Conservation (phyloP, 805 yeast genomes). For the Limtongozyma cylindracea region DNA sequence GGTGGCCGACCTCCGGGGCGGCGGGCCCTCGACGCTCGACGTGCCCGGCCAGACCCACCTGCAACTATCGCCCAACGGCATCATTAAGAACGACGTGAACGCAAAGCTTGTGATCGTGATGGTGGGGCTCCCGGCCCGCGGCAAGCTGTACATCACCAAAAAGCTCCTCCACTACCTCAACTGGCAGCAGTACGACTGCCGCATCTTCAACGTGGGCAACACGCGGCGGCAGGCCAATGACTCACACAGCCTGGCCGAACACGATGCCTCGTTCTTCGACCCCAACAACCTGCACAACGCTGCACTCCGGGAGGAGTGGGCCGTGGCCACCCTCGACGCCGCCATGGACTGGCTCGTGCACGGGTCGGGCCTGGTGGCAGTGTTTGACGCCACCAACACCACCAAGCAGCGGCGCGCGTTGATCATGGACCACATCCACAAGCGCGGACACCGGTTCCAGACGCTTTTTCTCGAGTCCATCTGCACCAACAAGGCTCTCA, state of each 20-base stretch:
- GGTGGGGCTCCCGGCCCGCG: slow-evolving; percentile 94
- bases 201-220: slow-evolving; percentile 87
- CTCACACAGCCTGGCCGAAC: slow-evolving; percentile 9
- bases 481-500: slow-evolving; percentile 56
- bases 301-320: slow-evolving; percentile 76
- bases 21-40: slow-evolving; percentile 68
- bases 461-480: slow-evolving; percentile 71
- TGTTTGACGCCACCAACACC: slow-evolving; percentile 68
- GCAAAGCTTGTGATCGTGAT: slow-evolving; percentile 54
- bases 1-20: too few species aligned
- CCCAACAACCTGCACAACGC: slow-evolving; percentile 50
- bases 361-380: slow-evolving; percentile 80
- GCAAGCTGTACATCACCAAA: slow-evolving; percentile 82
- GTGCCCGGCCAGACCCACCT: slow-evolving; percentile 82
- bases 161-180: slow-evolving; percentile 75
- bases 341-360: slow-evolving; percentile 55
- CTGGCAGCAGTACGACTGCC: slow-evolving; percentile 81
- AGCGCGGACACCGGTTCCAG: slow-evolving; percentile 36
- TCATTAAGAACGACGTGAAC: slow-evolving; percentile 45
- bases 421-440: slow-evolving; percentile 29
- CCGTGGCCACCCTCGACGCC: slow-evolving; percentile 76
- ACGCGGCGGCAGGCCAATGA: slow-evolving; percentile 39
- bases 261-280: slow-evolving; percentile 65
- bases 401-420: slow-evolving; percentile 36
- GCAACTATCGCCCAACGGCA: slow-evolving; percentile 54